Base-by-base conservation (phyloP, 2,329 filamentous ascomycete genomes). In the Thermothelomyces thermophilus region DNA sequence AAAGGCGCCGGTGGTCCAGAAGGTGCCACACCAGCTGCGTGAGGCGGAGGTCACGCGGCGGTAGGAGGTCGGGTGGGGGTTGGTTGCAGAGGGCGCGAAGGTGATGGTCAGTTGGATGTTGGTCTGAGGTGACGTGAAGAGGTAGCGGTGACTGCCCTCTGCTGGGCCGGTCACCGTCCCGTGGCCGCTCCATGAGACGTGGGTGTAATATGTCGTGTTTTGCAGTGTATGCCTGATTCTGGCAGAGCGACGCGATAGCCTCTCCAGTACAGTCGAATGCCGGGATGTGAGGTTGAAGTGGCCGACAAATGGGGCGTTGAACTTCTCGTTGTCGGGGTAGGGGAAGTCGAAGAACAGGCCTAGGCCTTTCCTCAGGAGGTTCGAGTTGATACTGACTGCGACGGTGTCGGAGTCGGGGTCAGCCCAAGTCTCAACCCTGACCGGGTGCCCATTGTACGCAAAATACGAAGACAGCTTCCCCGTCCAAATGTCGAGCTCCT, bases 271-370 rank as follows among this genome's bases (percentile, higher is more conserved):
- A 0, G 74, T 76, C 2, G 59, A 67, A 54, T 77, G 73, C 13
- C 68, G 68, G 5, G 61, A 61, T 0, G 73, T 72, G 5, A 68
- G 69, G 57, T 76, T 74, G 62, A 72, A 76, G 4, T 74, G 60
- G 1, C 75, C 75, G 1, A 79, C 74, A 52, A 73, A 79, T 1
- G 76, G 75, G 2, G 73, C 73, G 33, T 78, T 74, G 49, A 78
- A 79, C 55, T 78, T 77, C 55, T 74, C 73, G 22, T 62, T 60
- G 14, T 68, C 72, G 17, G 74, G 66, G 46, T 73, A 72, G 2
- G 76, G 75, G 48, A 75, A 79, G 47, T 79, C 74, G 48, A 79
- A 70, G 55, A 76, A 76, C 5, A 78, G 58, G 0, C 71, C 70
- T 7, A 79, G 58, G 4, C 66, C 68, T 1, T 55, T 53, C 4